These are phyloP conservation scores for Phylloporus rhodoxanthus DNA, from an alignment of 768 basidiomycete genomes.

Conservation along the genomic window DNA sequence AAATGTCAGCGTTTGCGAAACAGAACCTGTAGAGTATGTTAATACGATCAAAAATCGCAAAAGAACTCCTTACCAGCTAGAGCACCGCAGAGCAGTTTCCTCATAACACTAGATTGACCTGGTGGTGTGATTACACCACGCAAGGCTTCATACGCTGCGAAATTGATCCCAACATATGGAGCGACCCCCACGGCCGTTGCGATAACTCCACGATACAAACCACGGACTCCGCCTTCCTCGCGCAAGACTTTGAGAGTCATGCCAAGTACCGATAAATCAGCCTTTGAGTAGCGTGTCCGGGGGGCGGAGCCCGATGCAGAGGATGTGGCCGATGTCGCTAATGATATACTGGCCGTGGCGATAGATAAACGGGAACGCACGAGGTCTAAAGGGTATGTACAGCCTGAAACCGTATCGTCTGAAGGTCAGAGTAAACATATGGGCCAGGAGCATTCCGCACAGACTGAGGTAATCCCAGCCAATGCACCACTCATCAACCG, in stretches of 20 bases:
- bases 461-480: slow-evolving; percentile 92
- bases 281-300: slow-evolving; percentile 37
- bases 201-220: slow-evolving; percentile 78
- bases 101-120: slow-evolving; percentile 57
- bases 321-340: slow-evolving; percentile 15
- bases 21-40: slow-evolving; percentile 49
- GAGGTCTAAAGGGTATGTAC: slow-evolving; percentile 91
- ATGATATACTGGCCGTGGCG: slow-evolving; percentile 72
- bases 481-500: slow-evolving; percentile 82
- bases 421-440: slow-evolving; percentile 2
- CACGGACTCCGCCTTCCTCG: slow-evolving; percentile 88
- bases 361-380: slow-evolving; percentile 90
- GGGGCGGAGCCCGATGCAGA: slow-evolving; percentile 35
- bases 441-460: slow-evolving; percentile 43
- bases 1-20: slow-evolving; percentile 92
- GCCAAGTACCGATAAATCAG: slow-evolving; percentile 69
- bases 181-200: slow-evolving; percentile 88
- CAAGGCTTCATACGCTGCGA: slow-evolving; percentile 86
- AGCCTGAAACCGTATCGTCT: slow-evolving; percentile 41
- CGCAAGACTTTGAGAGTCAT: slow-evolving; percentile 89
- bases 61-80: slow-evolving; percentile 55
- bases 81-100: slow-evolving; percentile 82
- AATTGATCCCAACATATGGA: slow-evolving; percentile 87
- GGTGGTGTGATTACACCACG: slow-evolving; percentile 76
- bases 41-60: slow-evolving; percentile 3